phyloP scores from a whole-genome alignment of 2,329 filamentous ascomycete species.

The Aspergillus thermomutatus region DNA sequence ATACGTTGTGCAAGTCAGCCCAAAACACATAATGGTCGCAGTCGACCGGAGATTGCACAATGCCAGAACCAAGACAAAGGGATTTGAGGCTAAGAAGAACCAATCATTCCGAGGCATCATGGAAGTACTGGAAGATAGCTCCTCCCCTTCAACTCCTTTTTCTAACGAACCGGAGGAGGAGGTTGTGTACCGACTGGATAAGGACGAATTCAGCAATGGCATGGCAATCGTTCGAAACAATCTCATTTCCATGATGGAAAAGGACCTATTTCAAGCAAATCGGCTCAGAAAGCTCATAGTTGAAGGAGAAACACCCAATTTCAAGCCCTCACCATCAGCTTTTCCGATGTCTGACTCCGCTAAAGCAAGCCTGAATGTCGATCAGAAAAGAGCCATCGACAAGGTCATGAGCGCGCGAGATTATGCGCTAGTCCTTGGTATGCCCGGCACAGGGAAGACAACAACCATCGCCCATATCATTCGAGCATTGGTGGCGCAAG shows the following conservation, averaged over 20 bases:
- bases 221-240: conserved; percentile 96
- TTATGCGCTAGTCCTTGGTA: conserved; percentile 94
- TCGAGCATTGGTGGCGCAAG: conserved; percentile 77
- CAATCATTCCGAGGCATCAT: conserved; percentile 90
- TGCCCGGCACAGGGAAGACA: conserved; percentile 98
- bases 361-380: conserved; percentile 71
- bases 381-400: conserved; percentile 80
- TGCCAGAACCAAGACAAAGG: conserved; percentile 68
- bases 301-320: conserved; percentile 68
- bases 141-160: conserved; percentile 18
- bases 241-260: conserved; percentile 85
- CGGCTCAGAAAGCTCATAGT: conserved; percentile 78
- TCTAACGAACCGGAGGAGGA: conserved; percentile 47
- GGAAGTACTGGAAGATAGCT: conserved; percentile 65
- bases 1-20: conserved; percentile 75
- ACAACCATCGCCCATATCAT: conserved; percentile 98
- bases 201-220: conserved; percentile 97
- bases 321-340: conserved; percentile 64
- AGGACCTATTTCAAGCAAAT: conserved; percentile 65
- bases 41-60: conserved; percentile 90
- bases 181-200: conserved; percentile 78
- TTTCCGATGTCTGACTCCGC: conserved; percentile 56
- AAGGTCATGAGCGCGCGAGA: conserved; percentile 96
- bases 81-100: conserved; percentile 73
- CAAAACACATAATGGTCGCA: conserved; percentile 75